Evolutionary conservation across 352 stramenopile genomes (phyloP), one percentile per base, ranked within the genome.

Genomic region (Phytophthora megakarya): DNA sequence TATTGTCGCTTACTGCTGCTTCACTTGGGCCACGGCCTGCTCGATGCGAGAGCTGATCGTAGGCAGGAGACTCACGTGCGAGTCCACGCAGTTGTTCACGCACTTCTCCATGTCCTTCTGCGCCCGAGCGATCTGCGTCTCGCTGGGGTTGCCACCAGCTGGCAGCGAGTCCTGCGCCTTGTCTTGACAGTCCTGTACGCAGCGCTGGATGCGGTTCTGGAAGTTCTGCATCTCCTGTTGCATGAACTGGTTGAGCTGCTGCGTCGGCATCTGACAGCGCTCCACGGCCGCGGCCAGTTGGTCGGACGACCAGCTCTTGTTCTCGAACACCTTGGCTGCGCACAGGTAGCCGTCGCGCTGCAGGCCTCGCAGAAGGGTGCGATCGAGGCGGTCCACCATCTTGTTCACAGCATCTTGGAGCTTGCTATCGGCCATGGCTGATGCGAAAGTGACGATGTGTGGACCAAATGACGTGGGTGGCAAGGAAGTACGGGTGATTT

Each of bases 181-280:
- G 69, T 96, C 87, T 73, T 96, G 85, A 59, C 87, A 96, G 65
- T 96, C 87, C 75, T 92, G 89, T n/a, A 79, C 85, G 55, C 85
- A 89, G 13, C 87, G 84, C 65, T 96, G 86, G 18, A 96, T 78
- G 56, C 87, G 87, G 70, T 83, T 85, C 81, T 91, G 87, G 72
- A 96, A 96, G 46, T 72, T 80, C 64, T 92, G 80, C 71, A 96
- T 81, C 71, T 96, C 88, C 39, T 86, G 73, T 68, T 92, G 85
- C 69, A 96, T 62, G 60, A 92, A 90, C 67, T 87, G 76, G 63
- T 96, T 85, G 33, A 93, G 65, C 65, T 95, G 86, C 67, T 93
- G 81, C 74, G 89, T 89, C 1, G 88, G 88, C 73, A 88, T 80
- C 63, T 96, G 88, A 58, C 88, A 96, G 46, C 85, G 85, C 73